Base-by-base conservation (phyloP, 768 basidiomycete species). In the Kwoniella sp. region DNA sequence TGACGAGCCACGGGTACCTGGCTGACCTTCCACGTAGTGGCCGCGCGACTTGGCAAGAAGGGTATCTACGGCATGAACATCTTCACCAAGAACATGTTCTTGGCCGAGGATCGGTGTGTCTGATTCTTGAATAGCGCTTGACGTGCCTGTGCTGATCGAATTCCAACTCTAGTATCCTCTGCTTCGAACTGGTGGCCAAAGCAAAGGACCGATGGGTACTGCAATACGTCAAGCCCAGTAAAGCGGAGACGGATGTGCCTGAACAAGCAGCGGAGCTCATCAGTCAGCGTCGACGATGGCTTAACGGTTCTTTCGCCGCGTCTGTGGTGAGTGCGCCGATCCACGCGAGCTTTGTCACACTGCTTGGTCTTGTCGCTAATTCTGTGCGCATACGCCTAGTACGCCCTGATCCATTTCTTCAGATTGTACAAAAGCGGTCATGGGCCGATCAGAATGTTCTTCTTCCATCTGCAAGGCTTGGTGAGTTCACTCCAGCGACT, bases 51-150 rank as follows among this genome's bases (percentile, higher is more conserved):
- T 51, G 95, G 95, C 12, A 83, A 87, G 26, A 94, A 96, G 82
- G 95, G 94, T 82, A 92, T 94, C 61, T 88, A 95, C 68, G 93
- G 93, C 51, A 96, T 96, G 94, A 89, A 90, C 80, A 66, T 68
- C 38, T 54, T 78, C 83, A 86, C 91, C 82, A 85, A 91, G 50
- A 93, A 93, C 83, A 93, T 92, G 91, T 93, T 92, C 79, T 87
- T 92, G 62, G 91, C 91, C 25, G 91, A 92, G 77, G 69, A 73
- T 58, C 64, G 71, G 37, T 62, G 54, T 37, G 50, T 52, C 0
- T n/a, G n/a, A n/a, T n/a, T n/a, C 17, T 12, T 26, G 15, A 4
- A 12, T 41, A n/a, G 37, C 23, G 11, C 29, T 58, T 29, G 38
- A 52, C 4, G 17, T 13, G 9, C 22, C 22, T 22, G 2, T 17